phyloP scores from a whole-genome alignment of 176 grass and related monocot genomes.

The Eragrostis nindensis region DNA sequence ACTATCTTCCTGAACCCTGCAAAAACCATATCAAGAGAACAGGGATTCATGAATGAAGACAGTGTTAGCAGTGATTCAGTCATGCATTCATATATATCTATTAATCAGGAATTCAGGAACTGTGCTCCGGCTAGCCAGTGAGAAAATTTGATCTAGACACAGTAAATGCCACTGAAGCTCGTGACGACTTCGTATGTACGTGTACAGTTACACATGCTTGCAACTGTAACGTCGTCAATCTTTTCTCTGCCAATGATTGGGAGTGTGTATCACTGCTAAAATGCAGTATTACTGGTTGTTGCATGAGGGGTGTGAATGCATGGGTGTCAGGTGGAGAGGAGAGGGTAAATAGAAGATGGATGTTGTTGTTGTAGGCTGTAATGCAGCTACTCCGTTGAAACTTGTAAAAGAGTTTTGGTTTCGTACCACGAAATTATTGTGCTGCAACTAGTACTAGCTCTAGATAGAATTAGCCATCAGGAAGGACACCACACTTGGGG shows the following conservation, averaged over 20 bases:
- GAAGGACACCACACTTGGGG: background rate
- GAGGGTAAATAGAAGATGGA: background rate
- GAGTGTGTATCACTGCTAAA: conserved; percentile 5
- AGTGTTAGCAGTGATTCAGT: background rate
- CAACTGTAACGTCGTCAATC: conserved; percentile 32
- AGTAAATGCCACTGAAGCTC: background rate
- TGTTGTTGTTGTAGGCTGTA: background rate
- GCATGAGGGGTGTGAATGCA: conserved; percentile 4
- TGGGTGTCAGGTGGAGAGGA: background rate
- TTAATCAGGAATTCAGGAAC: background rate
- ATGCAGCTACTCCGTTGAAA: background rate
- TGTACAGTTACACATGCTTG: background rate
- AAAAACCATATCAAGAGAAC: background rate
- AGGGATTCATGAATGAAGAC: background rate
- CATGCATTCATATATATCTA: background rate
- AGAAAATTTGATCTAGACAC: background rate
- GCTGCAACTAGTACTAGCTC: background rate
- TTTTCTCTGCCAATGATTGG: conserved; percentile 50
- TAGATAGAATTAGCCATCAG: background rate
- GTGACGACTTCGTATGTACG: background rate
- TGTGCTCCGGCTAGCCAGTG: background rate
- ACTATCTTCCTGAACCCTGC: conserved; percentile 87
- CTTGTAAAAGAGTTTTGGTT: background rate
- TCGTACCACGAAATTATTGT: background rate
- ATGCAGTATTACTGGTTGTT: background rate